Evolutionary conservation across 1,284 basidiomycete species (phyloP), one percentile per base, ranked within the genome.

Genomic region (Apiotrichum akiyoshidainum): DNA sequence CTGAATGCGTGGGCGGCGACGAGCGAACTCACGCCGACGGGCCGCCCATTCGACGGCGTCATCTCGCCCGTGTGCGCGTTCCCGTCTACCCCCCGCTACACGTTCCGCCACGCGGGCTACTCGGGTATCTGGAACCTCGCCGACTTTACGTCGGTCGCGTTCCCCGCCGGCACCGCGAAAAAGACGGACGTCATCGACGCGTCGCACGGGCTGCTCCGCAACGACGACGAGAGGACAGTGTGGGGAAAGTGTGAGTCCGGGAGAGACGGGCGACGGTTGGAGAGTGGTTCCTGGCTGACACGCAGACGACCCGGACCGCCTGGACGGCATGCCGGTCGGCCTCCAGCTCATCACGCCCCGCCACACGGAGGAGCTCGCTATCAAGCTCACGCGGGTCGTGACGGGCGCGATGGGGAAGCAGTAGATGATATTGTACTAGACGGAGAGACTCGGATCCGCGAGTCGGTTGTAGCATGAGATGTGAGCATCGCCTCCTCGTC

Each of bases 281-380:
- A n/a, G n/a, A n/a, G n/a, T n/a, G n/a, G n/a, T n/a, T n/a, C n/a
- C n/a, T 11, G 44, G 22, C 22, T 52, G n/a, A 44, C 22, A 34
- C n/a, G 2, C 46, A 86, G 86, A 87, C 66, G 76, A 84, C 46
- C 83, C 86, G 0, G 78, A 79, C 26, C 76, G 75, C 7, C 85
- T 83, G 64, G 77, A 79, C 58, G 80, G 83, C 61, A 84, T 83
- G 2, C 88, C 88, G 0, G 78, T 89, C 8, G 77, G 80, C 22
- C 70, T 90, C 22, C 88, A 90, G 66, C 69, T 88, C 11, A 80
- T 87, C 2, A 86, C 84, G 0, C 78, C 84, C 44, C 84, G 84
- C 14, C 78, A 85, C 49, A 86, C 88, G 64, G 60, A 64, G 49
- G 63, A 64, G 57, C 52, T 55, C 26, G 60, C 54, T 12, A 46